Percentiles rank a stretch among this genome's conserved stretches.
phyloP scores from a whole-genome alignment of 2,329 filamentous ascomycete species.

The Fusarium sp. region DNA sequence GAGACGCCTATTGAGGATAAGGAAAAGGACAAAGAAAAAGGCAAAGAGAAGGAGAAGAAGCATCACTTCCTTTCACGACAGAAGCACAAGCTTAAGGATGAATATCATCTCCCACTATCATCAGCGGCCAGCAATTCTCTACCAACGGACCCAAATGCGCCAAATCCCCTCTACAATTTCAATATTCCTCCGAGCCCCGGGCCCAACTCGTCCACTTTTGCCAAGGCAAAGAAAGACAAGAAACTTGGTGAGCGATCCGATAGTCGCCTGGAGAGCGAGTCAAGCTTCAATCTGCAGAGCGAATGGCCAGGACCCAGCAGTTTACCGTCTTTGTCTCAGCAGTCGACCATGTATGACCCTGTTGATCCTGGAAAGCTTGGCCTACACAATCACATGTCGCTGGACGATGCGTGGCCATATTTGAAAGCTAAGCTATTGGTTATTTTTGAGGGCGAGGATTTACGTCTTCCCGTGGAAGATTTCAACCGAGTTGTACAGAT shows the following conservation, averaged over 20 bases:
- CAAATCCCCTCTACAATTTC: constrained; percentile 84
- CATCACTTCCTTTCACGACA: constrained; percentile 84
- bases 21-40: constrained; percentile 58
- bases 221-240: constrained; percentile 89
- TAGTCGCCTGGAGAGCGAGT: constrained; percentile 66
- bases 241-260: constrained; percentile 77
- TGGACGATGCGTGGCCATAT: constrained; percentile 86
- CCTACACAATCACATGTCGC: constrained; percentile 76
- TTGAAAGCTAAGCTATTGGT: constrained; percentile 81
- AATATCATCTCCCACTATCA: constrained; percentile 78
- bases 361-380: constrained; percentile 67
- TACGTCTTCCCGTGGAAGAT: constrained; percentile 84
- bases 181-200: constrained; percentile 79
- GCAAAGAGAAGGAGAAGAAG: constrained; percentile 80
- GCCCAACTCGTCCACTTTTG: constrained; percentile 74
- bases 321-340: constrained; percentile 60
- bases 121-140: constrained; percentile 83
- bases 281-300: constrained; percentile 55
- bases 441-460: constrained; percentile 85
- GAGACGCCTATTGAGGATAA: constrained; percentile 64
- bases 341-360: constrained; percentile 64
- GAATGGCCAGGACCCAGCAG: constrained; percentile 70
- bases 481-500: constrained; percentile 84
- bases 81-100: constrained; percentile 83
- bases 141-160: constrained; percentile 80